These are phyloP conservation scores for Leccinum fallax DNA, from an alignment of 1,284 basidiomycete genomes.

Conservation along the genomic window DNA sequence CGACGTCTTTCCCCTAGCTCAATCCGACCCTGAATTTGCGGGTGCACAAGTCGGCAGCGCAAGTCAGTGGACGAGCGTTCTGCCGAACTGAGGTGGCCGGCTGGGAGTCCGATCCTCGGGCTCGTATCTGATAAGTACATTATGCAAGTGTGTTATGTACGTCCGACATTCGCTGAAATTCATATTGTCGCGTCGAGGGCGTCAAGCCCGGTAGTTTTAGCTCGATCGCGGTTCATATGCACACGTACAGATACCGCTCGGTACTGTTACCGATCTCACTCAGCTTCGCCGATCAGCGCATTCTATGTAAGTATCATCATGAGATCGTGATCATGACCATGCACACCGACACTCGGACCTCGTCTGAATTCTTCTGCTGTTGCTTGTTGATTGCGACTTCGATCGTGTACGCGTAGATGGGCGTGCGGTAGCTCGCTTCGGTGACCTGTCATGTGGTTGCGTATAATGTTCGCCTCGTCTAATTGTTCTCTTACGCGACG, in stretches of 20 bases:
- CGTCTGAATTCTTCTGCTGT: neutral
- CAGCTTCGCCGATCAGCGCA: neutral
- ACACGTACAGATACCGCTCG: neutral
- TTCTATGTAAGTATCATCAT: neutral
- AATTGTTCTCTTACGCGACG: neutral
- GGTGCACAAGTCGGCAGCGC: neutral
- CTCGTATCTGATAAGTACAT: neutral
- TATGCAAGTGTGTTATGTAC: neutral
- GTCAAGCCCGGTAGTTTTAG: neutral
- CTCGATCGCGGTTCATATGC: neutral
- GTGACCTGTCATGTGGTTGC: neutral
- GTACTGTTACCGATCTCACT: neutral
- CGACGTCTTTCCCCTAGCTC: neutral
- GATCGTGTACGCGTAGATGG: neutral
- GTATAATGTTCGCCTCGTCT: neutral
- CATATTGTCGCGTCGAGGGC: neutral
- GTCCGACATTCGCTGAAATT: neutral
- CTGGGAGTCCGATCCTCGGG: neutral
- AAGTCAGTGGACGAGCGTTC: neutral
- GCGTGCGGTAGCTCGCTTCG: neutral
- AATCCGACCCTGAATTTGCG: neutral
- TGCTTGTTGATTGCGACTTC: neutral
- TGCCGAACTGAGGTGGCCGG: neutral
- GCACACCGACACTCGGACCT: neutral
- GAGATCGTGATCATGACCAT: neutral